Evolutionary conservation across 1,139 yeast species (phyloP).

Genomic region (Protomyces inouyei): DNA sequence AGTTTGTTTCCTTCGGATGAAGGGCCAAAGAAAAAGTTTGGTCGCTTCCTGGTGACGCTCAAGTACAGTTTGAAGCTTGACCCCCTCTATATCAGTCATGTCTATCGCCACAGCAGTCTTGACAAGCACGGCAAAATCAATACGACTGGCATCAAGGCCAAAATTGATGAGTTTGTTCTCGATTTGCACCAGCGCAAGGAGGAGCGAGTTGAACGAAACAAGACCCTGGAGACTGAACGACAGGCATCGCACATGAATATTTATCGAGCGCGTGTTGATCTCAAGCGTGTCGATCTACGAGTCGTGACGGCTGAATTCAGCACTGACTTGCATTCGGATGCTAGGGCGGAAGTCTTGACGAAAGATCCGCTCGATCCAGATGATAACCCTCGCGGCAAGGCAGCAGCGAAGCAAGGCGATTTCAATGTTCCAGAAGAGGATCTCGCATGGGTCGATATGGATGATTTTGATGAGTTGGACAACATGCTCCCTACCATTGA

Average conservation of each 20-base stretch:
- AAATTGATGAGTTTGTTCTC: constrained; percentile 58
- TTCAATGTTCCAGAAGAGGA: constrained; percentile 48
- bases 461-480: constrained; percentile 73
- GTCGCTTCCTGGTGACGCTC: constrained; percentile 70
- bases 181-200: constrained; percentile 86
- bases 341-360: neutral
- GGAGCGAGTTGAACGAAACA: constrained; percentile 54
- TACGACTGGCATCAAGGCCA: constrained; percentile 72
- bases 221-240: constrained; percentile 54
- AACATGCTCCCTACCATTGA: constrained; percentile 40
- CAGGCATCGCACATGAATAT: constrained; percentile 58
- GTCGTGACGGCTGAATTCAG: constrained; percentile 53
- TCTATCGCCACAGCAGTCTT: constrained; percentile 54
- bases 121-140: constrained; percentile 45
- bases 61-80: constrained; percentile 71
- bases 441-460: constrained; percentile 67
- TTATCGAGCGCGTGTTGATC: constrained; percentile 71
- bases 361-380: constrained; percentile 25
- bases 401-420: constrained; percentile 30
- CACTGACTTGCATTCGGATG: neutral
- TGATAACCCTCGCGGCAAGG: constrained; percentile 11
- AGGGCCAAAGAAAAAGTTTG: constrained; percentile 55
- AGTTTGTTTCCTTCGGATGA: constrained; percentile 51
- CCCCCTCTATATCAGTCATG: constrained; percentile 70
- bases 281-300: constrained; percentile 66